Conservation (phyloP, 2,329 filamentous ascomycete species). For the Cladosporium sp. region DNA sequence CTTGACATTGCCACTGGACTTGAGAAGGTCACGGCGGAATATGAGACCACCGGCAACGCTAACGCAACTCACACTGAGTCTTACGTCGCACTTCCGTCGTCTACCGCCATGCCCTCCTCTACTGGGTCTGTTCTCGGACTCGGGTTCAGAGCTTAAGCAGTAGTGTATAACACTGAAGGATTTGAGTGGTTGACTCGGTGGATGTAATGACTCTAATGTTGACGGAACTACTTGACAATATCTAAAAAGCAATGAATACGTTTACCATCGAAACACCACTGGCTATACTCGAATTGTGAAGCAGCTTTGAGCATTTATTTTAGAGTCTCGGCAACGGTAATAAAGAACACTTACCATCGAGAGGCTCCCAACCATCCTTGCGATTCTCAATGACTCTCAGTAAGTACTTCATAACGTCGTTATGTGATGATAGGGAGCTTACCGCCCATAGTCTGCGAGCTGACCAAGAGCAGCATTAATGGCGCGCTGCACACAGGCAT, state of each 20-base stretch:
- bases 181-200: neutral
- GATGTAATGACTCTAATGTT: neutral
- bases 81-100: slow-evolving; percentile 41
- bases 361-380: neutral
- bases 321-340: neutral
- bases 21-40: slow-evolving; percentile 38
- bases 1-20: slow-evolving; percentile 42
- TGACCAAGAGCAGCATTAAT: too few species aligned
- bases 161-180: neutral
- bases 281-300: neutral
- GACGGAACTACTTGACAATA: neutral
- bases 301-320: neutral
- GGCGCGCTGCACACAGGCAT: too few species aligned
- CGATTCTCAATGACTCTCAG: too few species aligned
- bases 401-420: too few species aligned
- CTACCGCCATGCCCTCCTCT: slow-evolving; percentile 8
- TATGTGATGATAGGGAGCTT: too few species aligned
- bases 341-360: neutral
- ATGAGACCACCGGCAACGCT: slow-evolving; percentile 37
- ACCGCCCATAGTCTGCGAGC: too few species aligned
- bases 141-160: slow-evolving; percentile 5
- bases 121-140: neutral
- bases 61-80: slow-evolving; percentile 45
- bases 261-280: neutral
- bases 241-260: neutral